Evolutionary conservation across 2,329 filamentous ascomycete species (phyloP).

Genomic region (Trichoderma arundinaceum): DNA sequence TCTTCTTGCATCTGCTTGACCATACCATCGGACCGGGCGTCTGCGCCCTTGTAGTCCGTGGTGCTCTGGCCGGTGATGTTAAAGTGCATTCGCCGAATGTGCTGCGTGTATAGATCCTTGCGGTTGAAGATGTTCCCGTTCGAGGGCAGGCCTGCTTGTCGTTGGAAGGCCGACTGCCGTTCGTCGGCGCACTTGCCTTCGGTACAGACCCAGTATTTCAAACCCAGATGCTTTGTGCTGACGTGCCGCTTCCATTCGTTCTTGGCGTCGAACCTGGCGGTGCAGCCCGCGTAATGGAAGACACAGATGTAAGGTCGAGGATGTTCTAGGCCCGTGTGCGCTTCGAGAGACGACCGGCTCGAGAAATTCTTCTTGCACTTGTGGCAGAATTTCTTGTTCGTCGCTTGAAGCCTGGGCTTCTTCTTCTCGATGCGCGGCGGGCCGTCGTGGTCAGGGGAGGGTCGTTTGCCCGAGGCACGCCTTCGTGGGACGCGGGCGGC

Average conservation of each 20-base stretch:
- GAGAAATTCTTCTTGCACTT: conserved; percentile 47
- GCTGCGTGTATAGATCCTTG: conserved; percentile 90
- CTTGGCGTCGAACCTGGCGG: conserved; percentile 74
- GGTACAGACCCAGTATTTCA: conserved; percentile 77
- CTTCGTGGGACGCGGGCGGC: neutral
- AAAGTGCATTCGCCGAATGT: conserved; percentile 84
- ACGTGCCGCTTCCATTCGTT: conserved; percentile 97
- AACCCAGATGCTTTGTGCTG: conserved; percentile 76
- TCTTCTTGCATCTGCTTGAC: conserved; percentile 61
- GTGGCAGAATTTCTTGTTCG: conserved; percentile 31
- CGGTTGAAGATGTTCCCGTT: conserved; percentile 79
- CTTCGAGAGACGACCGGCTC: conserved; percentile 52
- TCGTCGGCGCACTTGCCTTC: conserved; percentile 59
- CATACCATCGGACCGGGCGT: conserved; percentile 55
- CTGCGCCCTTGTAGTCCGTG: conserved; percentile 44
- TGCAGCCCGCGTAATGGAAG: conserved; percentile 78
- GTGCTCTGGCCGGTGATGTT: conserved; percentile 49
- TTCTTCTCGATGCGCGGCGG: neutral
- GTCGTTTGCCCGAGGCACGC: neutral
- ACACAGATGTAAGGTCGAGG: conserved; percentile 74
- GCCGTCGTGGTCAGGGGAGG: neutral
- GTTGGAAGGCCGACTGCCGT: conserved; percentile 34
- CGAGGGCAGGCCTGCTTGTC: conserved; percentile 42
- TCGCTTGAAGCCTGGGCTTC: conserved; percentile 4
- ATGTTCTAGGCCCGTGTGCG: conserved; percentile 52